phyloP scores from a whole-genome alignment of 805 yeast species.

The Trichomonascus vanleenenianus region DNA sequence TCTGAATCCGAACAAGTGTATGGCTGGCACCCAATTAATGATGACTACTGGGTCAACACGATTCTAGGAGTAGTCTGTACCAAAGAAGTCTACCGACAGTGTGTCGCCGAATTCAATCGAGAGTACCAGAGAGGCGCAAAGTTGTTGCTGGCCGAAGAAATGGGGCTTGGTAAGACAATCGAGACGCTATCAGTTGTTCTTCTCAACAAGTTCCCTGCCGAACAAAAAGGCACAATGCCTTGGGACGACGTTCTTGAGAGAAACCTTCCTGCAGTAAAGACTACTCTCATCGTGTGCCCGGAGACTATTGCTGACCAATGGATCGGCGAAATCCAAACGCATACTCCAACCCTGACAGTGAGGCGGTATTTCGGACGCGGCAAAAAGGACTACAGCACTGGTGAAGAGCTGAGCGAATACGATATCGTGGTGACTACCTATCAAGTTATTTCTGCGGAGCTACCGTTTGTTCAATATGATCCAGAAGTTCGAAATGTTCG shows the following conservation, averaged over 20 bases:
- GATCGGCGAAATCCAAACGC: conserved; percentile 59
- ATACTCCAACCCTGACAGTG: conserved; percentile 55
- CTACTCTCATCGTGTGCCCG: conserved; percentile 83
- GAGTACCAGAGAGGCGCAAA: conserved; percentile 13
- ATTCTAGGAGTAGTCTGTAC: conserved; percentile 13
- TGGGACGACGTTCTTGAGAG: conserved; percentile 38
- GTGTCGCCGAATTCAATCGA: neutral
- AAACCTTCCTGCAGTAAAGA: conserved; percentile 43
- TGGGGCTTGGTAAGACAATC: conserved; percentile 96
- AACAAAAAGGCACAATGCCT: neutral
- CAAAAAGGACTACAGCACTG: conserved; percentile 32
- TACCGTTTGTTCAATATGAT: conserved; percentile 70
- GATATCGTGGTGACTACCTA: conserved; percentile 84
- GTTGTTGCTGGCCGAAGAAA: conserved; percentile 85
- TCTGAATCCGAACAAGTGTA: conserved; percentile 20
- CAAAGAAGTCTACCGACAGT: neutral
- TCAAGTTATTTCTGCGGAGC: conserved; percentile 58
- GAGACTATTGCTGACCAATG: conserved; percentile 79
- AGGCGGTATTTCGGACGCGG: conserved; percentile 56
- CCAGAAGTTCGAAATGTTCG: conserved; percentile 30
- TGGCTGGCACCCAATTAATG: conserved; percentile 5
- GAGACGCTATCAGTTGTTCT: conserved; percentile 65
- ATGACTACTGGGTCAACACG: conserved; percentile 23
- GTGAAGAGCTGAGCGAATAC: conserved; percentile 46
- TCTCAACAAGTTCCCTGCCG: conserved; percentile 48